Evolutionary conservation across 306 rosid species (phyloP), one percentile per base, ranked within the genome.

Genomic region (Calophaca sinica): DNA sequence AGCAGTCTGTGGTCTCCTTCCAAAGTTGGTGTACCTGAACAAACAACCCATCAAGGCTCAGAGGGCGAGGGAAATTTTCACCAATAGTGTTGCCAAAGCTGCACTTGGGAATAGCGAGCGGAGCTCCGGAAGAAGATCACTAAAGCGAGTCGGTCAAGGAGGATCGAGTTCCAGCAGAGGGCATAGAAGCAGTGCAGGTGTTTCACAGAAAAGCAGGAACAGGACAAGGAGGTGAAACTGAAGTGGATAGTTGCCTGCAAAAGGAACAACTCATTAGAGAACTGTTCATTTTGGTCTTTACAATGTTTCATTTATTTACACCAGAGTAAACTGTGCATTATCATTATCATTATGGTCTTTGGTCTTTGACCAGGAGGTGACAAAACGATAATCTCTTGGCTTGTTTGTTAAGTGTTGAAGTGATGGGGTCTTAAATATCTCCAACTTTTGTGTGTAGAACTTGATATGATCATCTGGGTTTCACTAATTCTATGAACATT

Each of bases 21-120:
- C 97, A 32, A 94, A 83, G 71, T 67, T 91, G 42, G 85, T 75
- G 54, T 94, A 80, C 87, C 80, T 91, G 79, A 94, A 91, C 87
- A 91, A 84, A 84, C 94, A 94, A 68, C 57, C 87, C 42, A 62
- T 87, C 74, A 91, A 89, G 68, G 81, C 88, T 32, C 83, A 87
- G 66, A 81, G 90, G 57, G 85, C 87, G 5, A 82, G 89, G 41
- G 92, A 87, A 69, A 80, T 81, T 46, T 70, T 81, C 11, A 72
- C 76, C 0, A 83, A 83, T 14, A 75, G 84, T 69, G 88, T 89
- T 10, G 84, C 96, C 63, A 88, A 77, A 87, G 93, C 96, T 9
- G 97, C 96, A 8, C 92, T 91, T 4, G 97, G 89, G 74, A 91
- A 84, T 60, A 49, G 49, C 49, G 75, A 84, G 54, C 42, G 82